Evolutionary conservation across 805 yeast species (phyloP).

Genomic region (Jamesozyma lodderae): DNA sequence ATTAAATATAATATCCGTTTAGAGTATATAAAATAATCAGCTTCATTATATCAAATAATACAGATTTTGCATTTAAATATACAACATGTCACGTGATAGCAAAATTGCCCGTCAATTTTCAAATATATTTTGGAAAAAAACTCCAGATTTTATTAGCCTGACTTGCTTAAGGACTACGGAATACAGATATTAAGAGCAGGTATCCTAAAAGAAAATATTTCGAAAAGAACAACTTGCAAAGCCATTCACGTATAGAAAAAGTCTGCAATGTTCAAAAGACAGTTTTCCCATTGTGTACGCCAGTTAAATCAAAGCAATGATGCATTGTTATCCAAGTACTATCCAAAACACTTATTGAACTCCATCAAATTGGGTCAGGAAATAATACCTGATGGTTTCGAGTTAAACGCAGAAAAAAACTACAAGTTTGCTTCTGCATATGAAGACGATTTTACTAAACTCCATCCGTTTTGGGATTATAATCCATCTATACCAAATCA

Average conservation of each 20-base stretch:
- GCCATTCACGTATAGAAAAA: neutral
- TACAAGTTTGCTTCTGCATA: slow-evolving; percentile 55
- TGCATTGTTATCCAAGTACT: slow-evolving; percentile 52
- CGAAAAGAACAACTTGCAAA: neutral
- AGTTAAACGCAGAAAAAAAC: neutral
- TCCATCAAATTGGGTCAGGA: slow-evolving; percentile 77
- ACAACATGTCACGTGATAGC: too few species aligned
- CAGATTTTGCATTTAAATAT: too few species aligned
- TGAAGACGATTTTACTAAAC: slow-evolving; percentile 57
- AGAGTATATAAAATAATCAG: too few species aligned
- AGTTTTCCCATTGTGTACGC: slow-evolving; percentile 11
- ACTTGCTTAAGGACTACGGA: too few species aligned
- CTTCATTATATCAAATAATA: too few species aligned
- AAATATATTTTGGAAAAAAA: too few species aligned
- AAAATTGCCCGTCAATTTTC: too few species aligned
- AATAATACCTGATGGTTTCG: slow-evolving; percentile 38
- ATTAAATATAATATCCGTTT: too few species aligned
- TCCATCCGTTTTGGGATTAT: slow-evolving; percentile 72
- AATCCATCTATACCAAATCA: slow-evolving; percentile 26
- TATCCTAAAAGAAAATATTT: neutral
- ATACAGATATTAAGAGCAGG: too few species aligned
- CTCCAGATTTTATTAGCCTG: too few species aligned
- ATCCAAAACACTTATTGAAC: slow-evolving; percentile 72
- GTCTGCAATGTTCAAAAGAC: slow-evolving; percentile 14
- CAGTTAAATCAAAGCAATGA: slow-evolving; percentile 21